Conservation (phyloP, 805 yeast genomes). For the Candida alai region DNA sequence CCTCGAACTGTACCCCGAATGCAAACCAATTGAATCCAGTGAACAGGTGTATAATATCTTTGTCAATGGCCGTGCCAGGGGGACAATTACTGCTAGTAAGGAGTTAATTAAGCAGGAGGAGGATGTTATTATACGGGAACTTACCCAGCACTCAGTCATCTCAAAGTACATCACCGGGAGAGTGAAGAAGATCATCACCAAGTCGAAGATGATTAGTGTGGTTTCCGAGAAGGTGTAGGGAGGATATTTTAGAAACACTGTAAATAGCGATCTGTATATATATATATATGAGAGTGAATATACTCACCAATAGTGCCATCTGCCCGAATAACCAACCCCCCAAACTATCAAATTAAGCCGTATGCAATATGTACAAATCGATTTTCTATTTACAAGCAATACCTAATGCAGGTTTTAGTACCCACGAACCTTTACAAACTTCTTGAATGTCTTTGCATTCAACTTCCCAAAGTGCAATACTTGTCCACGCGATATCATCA, state of each 20-base stretch:
- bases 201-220: conserved; percentile 47
- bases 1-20: conserved; percentile 61
- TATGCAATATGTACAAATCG: no score
- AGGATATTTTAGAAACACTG: neutral
- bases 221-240: conserved; percentile 11
- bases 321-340: no score
- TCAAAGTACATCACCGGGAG: conserved; percentile 38
- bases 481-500: conserved; percentile 34
- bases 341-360: no score
- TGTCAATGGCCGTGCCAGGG: conserved; percentile 68
- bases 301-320: neutral
- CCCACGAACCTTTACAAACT: conserved; percentile 14
- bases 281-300: conserved; percentile 1
- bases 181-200: conserved; percentile 53
- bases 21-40: conserved; percentile 38
- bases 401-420: neutral
- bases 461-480: conserved; percentile 36
- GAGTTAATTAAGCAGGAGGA: conserved; percentile 34
- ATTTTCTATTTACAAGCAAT: no score
- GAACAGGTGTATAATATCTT: conserved; percentile 51
- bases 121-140: conserved; percentile 30
- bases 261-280: neutral
- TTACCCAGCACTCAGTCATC: conserved; percentile 33
- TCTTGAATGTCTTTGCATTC: conserved; percentile 30
- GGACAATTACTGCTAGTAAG: conserved; percentile 34